Evolutionary conservation across 164 flowering plant species (phyloP).

Genomic region (Vitis cinerea): DNA sequence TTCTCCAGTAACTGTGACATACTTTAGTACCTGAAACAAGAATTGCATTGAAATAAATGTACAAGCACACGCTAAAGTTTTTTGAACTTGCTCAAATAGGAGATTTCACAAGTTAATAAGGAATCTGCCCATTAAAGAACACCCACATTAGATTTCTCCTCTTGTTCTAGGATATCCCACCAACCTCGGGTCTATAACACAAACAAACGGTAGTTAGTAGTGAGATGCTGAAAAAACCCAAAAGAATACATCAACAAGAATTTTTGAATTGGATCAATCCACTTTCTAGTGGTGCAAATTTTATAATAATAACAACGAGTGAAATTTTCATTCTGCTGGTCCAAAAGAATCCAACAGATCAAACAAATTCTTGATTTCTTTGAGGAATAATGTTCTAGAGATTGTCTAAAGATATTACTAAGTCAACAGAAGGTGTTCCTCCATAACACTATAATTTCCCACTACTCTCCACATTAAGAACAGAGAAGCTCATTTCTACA

Average conservation of each 20-base stretch:
- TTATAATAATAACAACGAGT: too few relatives aligned
- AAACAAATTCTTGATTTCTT: too few relatives aligned
- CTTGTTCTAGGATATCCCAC: conserved; percentile 73
- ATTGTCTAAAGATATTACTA: neutral
- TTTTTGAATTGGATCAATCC: neutral
- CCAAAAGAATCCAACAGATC: too few relatives aligned
- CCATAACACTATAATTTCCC: neutral
- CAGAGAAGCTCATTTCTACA: neutral
- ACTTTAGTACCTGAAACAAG: conserved; percentile 57
- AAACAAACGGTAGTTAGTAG: conserved; percentile 2
- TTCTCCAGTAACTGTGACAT: conserved; percentile 51
- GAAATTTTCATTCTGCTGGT: too few relatives aligned
- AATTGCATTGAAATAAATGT: conserved; percentile 8
- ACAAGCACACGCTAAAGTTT: neutral
- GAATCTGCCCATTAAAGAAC: neutral
- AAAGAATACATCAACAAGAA: neutral
- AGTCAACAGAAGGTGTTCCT: neutral
- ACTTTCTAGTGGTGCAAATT: too few relatives aligned
- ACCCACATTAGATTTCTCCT: conserved; percentile 75
- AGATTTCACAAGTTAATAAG: neutral
- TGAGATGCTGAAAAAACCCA: neutral
- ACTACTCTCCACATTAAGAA: neutral
- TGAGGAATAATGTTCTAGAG: neutral
- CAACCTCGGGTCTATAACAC: conserved; percentile 65
- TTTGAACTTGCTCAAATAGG: neutral